These are phyloP conservation scores for Stemphylium vesicarium DNA, from an alignment of 2,329 filamentous ascomycete species.

Conservation along the genomic window DNA sequence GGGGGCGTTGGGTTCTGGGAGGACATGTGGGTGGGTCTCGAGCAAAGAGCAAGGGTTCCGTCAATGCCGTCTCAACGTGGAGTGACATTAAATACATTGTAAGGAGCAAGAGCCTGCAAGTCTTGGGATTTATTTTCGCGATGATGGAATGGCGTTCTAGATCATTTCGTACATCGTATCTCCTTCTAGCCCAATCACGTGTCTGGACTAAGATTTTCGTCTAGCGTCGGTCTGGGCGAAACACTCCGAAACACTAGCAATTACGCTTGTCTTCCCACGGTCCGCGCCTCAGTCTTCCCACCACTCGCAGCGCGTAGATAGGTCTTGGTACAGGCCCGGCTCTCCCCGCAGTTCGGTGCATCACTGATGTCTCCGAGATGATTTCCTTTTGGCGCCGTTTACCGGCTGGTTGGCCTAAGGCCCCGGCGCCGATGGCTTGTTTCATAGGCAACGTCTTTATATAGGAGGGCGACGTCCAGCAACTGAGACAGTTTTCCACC, in stretches of 20 bases:
- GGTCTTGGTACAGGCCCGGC: slow-evolving; percentile 15
- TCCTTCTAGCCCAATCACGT: slow-evolving; percentile 7
- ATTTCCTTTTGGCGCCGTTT: slow-evolving; percentile 17
- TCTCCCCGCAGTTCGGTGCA: slow-evolving; percentile 24
- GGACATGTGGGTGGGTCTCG: slow-evolving; percentile 50
- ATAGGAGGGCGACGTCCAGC: slow-evolving; percentile 21
- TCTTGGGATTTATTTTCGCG: background rate
- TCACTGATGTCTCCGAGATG: slow-evolving; percentile 22
- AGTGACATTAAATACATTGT: background rate
- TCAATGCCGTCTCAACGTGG: background rate
- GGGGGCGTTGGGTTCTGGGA: slow-evolving; percentile 53
- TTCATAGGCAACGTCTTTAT: slow-evolving; percentile 27
- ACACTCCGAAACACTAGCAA: slow-evolving; percentile 35
- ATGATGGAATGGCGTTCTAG: background rate
- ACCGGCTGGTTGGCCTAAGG: slow-evolving; percentile 19
- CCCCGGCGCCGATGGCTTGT: slow-evolving; percentile 28
- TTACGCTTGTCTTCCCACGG: slow-evolving; percentile 25
- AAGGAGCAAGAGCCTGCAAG: background rate
- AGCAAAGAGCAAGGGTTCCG: slow-evolving; percentile 11
- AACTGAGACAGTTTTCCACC: slow-evolving; percentile 15
- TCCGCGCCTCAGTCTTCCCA: slow-evolving; percentile 18
- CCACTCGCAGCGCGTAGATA: slow-evolving; percentile 21
- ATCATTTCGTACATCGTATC: background rate
- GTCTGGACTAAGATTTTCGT: slow-evolving; percentile 17
- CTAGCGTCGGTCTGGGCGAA: slow-evolving; percentile 32